Conservation (phyloP, 805 yeast species). For the Candida peoriensis region DNA sequence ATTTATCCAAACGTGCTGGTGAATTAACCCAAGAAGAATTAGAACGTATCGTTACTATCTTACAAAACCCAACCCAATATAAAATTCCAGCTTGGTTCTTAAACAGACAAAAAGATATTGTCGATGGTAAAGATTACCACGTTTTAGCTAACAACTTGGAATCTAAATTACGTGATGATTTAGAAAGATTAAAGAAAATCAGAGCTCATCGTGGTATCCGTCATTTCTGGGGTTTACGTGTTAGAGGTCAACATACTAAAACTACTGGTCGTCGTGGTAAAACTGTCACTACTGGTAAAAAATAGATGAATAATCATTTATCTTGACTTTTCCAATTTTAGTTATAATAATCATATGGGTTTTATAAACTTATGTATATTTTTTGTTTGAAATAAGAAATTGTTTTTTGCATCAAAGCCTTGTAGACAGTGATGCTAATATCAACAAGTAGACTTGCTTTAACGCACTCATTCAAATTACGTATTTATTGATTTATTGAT, state of each 20-base stretch:
- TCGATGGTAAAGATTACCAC: constrained; percentile 99
- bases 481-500: too few relatives aligned
- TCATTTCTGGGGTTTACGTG: constrained; percentile 99
- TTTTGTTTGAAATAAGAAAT: too few relatives aligned
- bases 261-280: constrained; percentile 97
- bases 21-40: constrained; percentile 99
- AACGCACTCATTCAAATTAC: too few relatives aligned
- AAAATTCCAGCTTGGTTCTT: constrained; percentile 99
- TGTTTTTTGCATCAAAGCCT: too few relatives aligned
- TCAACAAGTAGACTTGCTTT: too few relatives aligned
- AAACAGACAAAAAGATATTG: constrained; percentile 98
- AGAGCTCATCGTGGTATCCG: constrained; percentile 99
- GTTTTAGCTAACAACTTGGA: constrained; percentile 98
- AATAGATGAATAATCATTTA: constrained; percentile 3
- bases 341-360: too few relatives aligned
- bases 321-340: constrained; percentile 1
- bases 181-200: constrained; percentile 99
- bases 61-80: constrained; percentile 99
- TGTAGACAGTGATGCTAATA: too few relatives aligned
- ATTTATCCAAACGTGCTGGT: constrained; percentile 98
- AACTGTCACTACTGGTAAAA: constrained; percentile 14
- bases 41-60: constrained; percentile 99
- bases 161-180: constrained; percentile 99
- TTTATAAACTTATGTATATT: too few relatives aligned
- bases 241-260: constrained; percentile 99